Base-by-base conservation (phyloP, 1,139 yeast genomes). In the Sporopachydermia cereana region DNA sequence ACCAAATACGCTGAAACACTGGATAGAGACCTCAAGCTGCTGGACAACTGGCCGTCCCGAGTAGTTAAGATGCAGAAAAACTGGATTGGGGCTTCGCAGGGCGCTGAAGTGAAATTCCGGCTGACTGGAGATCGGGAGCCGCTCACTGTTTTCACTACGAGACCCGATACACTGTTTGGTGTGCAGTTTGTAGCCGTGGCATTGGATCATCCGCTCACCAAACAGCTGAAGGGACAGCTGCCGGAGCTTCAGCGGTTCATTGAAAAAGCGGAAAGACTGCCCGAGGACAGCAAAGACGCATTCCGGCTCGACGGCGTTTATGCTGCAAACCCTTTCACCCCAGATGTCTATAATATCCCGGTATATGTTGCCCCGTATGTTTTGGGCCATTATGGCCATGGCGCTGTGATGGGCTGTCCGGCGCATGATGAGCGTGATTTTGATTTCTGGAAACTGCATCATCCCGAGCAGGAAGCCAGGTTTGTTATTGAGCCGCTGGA, bases 361-460 rank as follows among this genome's bases (percentile, higher is more conserved):
- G 77, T 91, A 0, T 91, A 76, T 65, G 89, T 74, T 2, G 96
- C 97, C 0, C 95, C 96, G 0, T 91, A 88, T 61, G 97, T 91
- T 1, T 61, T 89, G 34, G 78, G 84, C 3, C 67, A 74, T 3
- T 89, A 89, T 57, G 97, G 96, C 0, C 76, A 76, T 50, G 95
- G 95, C 42, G 95, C 96, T 1, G 97, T 91, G 0, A 89, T 91
- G 97, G 98, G 98, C 1, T 85, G 94, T 55, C 98, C 98, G 1
- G 96, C 83, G 0, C 97, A 89, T 60, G 97, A 91, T 58, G 67
- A 68, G 42, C 71, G 97, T 49, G 98, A 91, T 58, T 76, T 59
- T 54, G 84, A 69, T 2, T 89, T 91, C 57, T 89, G 96, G 96
- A 57, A 60, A 3, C 57, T 65, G 43, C 85, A 84, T 57, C 70